Percentiles rank a stretch among this genome's conserved stretches.
Evolutionary conservation across 106 monocot genomes (phyloP).

Genomic region (Dactylorhiza incarnata): DNA sequence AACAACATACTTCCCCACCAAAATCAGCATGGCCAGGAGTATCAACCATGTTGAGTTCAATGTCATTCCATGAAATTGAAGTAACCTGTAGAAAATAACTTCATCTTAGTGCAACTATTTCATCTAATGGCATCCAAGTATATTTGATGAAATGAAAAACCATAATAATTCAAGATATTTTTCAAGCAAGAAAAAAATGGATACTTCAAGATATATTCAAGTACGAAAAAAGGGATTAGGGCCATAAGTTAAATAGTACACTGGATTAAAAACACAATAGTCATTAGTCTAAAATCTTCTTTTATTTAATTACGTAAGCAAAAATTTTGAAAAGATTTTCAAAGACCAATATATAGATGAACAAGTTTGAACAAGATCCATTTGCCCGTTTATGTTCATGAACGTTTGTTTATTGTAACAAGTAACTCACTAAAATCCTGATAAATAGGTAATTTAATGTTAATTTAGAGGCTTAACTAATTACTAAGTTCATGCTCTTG

Average conservation of each 20-base stretch:
- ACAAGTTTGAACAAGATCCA: background rate
- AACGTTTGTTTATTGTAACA: background rate
- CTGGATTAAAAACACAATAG: background rate
- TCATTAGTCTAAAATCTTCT: background rate
- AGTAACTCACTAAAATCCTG: background rate
- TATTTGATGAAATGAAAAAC: background rate
- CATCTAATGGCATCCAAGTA: background rate
- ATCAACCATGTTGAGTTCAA: conserved; percentile 29
- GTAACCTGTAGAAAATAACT: conserved; percentile 62
- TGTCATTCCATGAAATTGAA: conserved; percentile 26
- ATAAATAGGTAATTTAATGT: background rate
- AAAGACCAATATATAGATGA: background rate
- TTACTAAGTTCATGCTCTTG: background rate
- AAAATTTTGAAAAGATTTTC: background rate
- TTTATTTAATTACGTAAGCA: background rate
- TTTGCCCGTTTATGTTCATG: background rate
- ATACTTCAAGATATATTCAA: background rate
- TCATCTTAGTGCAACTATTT: background rate
- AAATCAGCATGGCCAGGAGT: conserved; percentile 29
- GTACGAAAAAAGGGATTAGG: background rate
- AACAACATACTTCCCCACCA: conserved; percentile 18
- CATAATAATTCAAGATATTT: background rate
- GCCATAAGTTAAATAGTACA: background rate
- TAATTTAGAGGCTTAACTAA: background rate
- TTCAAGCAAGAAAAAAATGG: background rate